A percentile compares a stretch with the other conserved stretches of the same genome.
Evolutionary conservation across 768 basidiomycete genomes (phyloP).

Genomic region (Termitomyces eurrhizus): DNA sequence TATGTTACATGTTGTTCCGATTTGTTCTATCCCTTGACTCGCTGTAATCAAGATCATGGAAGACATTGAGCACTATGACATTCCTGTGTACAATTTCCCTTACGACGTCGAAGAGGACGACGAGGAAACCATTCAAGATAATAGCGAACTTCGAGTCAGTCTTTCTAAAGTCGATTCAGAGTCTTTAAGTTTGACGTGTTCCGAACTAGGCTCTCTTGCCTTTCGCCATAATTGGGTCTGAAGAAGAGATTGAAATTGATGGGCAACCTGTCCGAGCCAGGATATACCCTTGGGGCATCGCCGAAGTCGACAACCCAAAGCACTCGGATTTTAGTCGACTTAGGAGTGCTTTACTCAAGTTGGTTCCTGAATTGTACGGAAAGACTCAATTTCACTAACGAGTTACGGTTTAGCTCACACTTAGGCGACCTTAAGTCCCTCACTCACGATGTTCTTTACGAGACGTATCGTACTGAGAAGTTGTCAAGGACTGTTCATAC

Average conservation of each 20-base stretch:
- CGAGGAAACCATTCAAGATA: constrained; percentile 97
- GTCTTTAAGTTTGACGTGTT: neutral
- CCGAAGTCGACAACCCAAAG: constrained; percentile 98
- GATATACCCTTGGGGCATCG: constrained; percentile 98
- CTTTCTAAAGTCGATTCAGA: neutral
- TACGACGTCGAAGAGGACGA: constrained; percentile 99
- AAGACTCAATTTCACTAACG: constrained; percentile 7
- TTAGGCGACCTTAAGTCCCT: constrained; percentile 91
- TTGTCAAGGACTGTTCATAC: constrained; percentile 78
- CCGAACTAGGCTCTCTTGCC: constrained; percentile 77
- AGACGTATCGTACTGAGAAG: constrained; percentile 98
- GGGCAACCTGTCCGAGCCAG: constrained; percentile 90
- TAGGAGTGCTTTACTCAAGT: constrained; percentile 89
- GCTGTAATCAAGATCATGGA: constrained; percentile 83
- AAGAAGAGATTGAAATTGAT: constrained; percentile 93
- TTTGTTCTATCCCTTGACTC: constrained; percentile 1
- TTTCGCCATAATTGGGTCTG: constrained; percentile 95
- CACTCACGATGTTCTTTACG: constrained; percentile 92
- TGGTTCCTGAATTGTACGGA: constrained; percentile 18
- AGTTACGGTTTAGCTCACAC: constrained; percentile 62
- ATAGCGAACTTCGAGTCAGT: constrained; percentile 86
- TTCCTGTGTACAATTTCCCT: constrained; percentile 99
- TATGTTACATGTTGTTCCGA: constrained; percentile 26
- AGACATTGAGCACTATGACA: constrained; percentile 97
- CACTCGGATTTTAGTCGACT: constrained; percentile 98